Conservation (phyloP, 2,329 filamentous ascomycete genomes). For the Calonectria hawksworthii region DNA sequence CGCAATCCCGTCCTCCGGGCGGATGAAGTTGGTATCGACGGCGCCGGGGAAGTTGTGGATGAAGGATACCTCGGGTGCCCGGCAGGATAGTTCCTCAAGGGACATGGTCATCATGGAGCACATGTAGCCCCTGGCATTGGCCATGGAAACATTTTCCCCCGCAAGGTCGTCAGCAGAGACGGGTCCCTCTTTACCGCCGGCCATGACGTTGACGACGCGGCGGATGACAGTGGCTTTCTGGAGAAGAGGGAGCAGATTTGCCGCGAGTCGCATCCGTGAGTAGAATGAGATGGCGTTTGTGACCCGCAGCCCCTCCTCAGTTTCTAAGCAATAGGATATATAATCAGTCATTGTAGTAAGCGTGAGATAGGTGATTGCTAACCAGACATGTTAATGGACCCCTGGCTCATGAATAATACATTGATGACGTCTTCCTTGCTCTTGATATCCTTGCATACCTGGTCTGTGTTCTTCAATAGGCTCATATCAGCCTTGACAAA, state of each 20-base stretch:
- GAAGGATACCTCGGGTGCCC: constrained; percentile 44
- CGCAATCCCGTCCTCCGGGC: constrained; percentile 34
- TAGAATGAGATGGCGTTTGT: constrained; percentile 68
- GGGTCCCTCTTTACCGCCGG: constrained; percentile 37
- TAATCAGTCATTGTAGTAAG: constrained; percentile 1
- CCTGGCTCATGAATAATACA: constrained; percentile 61
- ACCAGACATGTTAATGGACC: constrained; percentile 47
- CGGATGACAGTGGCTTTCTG: constrained; percentile 34
- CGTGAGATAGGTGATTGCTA: constrained; percentile 20
- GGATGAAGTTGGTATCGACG: constrained; percentile 45
- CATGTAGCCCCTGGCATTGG: constrained; percentile 39
- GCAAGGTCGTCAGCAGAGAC: constrained; percentile 43
- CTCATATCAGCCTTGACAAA: constrained; percentile 66
- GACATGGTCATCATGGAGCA: constrained; percentile 43
- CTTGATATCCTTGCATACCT: constrained; percentile 60
- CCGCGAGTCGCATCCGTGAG: constrained; percentile 68
- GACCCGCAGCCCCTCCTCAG: constrained; percentile 68
- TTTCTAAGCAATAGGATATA: constrained; percentile 57
- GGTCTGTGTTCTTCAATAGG: constrained; percentile 65
- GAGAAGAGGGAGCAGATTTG: constrained; percentile 70
- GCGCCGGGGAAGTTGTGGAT: constrained; percentile 49
- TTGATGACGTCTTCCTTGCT: constrained; percentile 60
- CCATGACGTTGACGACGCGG: constrained; percentile 45
- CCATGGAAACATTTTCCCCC: constrained; percentile 38
- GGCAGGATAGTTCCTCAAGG: constrained; percentile 39